phyloP scores from a whole-genome alignment of 2,329 filamentous ascomycete genomes.

The Hysterium pulicare region DNA sequence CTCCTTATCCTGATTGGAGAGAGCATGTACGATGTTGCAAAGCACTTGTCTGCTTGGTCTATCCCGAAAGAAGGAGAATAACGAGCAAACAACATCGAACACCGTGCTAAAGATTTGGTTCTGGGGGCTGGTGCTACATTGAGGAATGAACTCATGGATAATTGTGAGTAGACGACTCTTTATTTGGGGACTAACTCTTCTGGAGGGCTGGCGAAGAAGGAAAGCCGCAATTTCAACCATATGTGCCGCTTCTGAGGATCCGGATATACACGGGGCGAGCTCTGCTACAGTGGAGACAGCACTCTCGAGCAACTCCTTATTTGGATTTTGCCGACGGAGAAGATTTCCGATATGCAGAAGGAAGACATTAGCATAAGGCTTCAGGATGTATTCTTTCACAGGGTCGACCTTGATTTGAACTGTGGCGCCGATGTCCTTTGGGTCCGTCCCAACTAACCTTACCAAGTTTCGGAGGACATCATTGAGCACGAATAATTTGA shows the following conservation, averaged over 20 bases:
- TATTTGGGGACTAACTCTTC: slow-evolving; percentile 74
- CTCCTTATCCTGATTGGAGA: slow-evolving; percentile 62
- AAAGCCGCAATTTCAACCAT: slow-evolving; percentile 78
- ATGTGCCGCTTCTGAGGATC: slow-evolving; percentile 62
- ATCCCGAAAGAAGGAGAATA: slow-evolving; percentile 91
- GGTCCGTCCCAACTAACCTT: slow-evolving; percentile 15
- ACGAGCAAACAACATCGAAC: slow-evolving; percentile 70
- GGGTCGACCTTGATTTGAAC: slow-evolving; percentile 55
- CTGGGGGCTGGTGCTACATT: slow-evolving; percentile 58
- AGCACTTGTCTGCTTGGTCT: slow-evolving; percentile 70
- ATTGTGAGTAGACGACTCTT: slow-evolving; percentile 80
- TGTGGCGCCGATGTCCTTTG: slow-evolving; percentile 37
- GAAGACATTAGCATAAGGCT: slow-evolving; percentile 66
- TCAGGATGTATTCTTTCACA: slow-evolving; percentile 57
- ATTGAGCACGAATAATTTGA: slow-evolving; percentile 76
- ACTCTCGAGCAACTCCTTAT: slow-evolving; percentile 73
- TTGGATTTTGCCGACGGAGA: slow-evolving; percentile 54
- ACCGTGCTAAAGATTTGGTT: slow-evolving; percentile 60
- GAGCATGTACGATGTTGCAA: slow-evolving; percentile 67
- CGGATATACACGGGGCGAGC: slow-evolving; percentile 49
- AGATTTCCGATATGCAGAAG: slow-evolving; percentile 53
- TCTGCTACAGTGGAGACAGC: slow-evolving; percentile 77
- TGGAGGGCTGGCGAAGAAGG: slow-evolving; percentile 79
- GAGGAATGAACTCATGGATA: slow-evolving; percentile 73
- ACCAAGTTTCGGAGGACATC: slow-evolving; percentile 60